These are phyloP conservation scores for Fragaria nilgerrensis DNA, from an alignment of 306 rosid species.

Conservation along the genomic window DNA sequence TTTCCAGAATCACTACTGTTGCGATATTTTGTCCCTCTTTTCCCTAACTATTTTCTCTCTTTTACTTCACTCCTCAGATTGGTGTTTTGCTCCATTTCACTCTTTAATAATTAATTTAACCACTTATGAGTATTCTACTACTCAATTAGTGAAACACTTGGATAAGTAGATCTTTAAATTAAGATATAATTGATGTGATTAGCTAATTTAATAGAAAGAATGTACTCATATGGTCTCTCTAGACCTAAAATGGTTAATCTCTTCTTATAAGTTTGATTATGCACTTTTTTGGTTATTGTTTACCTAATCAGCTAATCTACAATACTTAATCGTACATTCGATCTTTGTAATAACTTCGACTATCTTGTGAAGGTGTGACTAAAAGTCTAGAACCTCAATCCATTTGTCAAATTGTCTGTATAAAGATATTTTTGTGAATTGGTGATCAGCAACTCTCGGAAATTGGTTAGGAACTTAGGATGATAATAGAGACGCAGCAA, in stretches of 20 bases:
- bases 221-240: not conserved
- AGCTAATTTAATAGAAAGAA: not conserved
- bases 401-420: no score
- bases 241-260: not conserved
- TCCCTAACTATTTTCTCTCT: conserved; percentile 16
- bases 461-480: no score
- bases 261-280: no score
- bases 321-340: not conserved
- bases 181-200: not conserved
- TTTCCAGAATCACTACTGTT: conserved; percentile 44
- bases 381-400: no score
- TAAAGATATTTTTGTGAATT: no score
- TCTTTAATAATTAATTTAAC: not conserved
- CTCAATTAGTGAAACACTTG: no score
- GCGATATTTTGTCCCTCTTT: conserved; percentile 40
- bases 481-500: no score
- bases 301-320: no score
- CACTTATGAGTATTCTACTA: not conserved
- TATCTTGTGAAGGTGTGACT: no score
- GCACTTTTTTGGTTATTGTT: no score
- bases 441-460: no score
- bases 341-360: no score
- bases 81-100: conserved; percentile 26
- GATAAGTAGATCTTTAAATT: not conserved
- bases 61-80: conserved; percentile 24